phyloP scores from a whole-genome alignment of 768 basidiomycete genomes.

The Naematelia encephala region DNA sequence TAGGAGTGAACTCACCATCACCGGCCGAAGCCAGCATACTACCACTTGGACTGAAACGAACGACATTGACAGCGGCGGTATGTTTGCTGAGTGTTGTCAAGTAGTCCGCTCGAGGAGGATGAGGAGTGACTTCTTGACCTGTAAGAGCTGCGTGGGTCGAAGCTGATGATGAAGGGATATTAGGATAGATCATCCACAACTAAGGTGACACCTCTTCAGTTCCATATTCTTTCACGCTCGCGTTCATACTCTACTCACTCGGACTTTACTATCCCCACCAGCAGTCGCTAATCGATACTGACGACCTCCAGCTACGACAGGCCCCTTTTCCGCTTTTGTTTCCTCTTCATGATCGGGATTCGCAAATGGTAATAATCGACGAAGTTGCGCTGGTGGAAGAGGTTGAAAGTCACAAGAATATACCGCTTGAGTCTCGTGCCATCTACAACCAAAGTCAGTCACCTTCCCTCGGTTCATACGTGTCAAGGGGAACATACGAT shows the following conservation, averaged over 20 bases:
- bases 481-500: conserved; percentile 30
- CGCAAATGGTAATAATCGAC: conserved; percentile 43
- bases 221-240: too few relatives aligned
- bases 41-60: conserved; percentile 94
- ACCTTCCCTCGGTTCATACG: neutral
- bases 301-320: conserved; percentile 50
- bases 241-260: too few relatives aligned
- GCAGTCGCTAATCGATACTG: conserved; percentile 89
- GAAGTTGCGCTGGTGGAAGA: conserved; percentile 57
- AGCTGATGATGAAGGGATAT: conserved; percentile 66
- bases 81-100: conserved; percentile 89
- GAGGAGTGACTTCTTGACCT: conserved; percentile 52
- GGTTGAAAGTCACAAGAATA: conserved; percentile 96
- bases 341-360: conserved; percentile 27
- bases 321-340: conserved; percentile 19
- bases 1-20: conserved; percentile 66
- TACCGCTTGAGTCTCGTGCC: conserved; percentile 55
- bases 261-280: conserved; percentile 94
- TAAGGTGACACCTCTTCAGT: conserved; percentile 47
- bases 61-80: conserved; percentile 92
- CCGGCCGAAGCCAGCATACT: conserved; percentile 93
- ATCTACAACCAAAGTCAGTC: conserved; percentile 23
- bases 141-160: conserved; percentile 30
- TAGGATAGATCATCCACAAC: conserved; percentile 94
- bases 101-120: conserved; percentile 88